Evolutionary conservation across 441 rosid genomes (phyloP), one percentile per base, ranked within the genome.

Genomic region (Brassica balearica): DNA sequence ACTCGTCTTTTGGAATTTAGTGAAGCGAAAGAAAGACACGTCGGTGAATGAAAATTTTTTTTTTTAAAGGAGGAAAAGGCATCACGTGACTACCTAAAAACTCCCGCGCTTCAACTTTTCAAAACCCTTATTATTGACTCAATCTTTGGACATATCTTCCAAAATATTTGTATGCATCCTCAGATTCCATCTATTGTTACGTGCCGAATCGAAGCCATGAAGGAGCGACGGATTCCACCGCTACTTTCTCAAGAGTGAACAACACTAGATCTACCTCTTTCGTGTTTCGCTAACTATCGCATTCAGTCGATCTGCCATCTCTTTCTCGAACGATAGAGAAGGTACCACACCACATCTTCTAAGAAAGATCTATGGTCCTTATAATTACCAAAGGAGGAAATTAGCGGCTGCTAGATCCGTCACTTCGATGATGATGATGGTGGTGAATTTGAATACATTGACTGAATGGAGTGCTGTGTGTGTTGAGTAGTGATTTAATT

Each of bases 361-460:
- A 23, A 77, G 75, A 73, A 82, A 76, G 85, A 80, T 82, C 80
- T 80, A 77, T 22, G 80, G 84, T 62, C 87, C 90, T 19, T 74
- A 65, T 23, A 68, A 72, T 63, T 69, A 75, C 4, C 67, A 71
- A 58, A 86, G 95, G 82, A 88, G 86, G 82, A 87, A 85, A 65
- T 83, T 90, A 22, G 75, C 68, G 36, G 91, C 90, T 2, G 73
- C 87, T 67, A 86, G 86, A 81, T 83, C 95, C 9, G 77, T 82
- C 7, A 65, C 78, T 36, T 71, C 73, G 71, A 63, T 85, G 77
- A 72, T 85, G 77, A 72, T 74, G 78, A 71, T 72, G 41, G 63
- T 82, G 75, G 41, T 82, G 75, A 80, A 66, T 73, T 43, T 80
- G 25, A 74, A 71, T 25, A 14, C 74, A 5, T 15, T 64, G 10